Evolutionary conservation across 352 stramenopile species (phyloP).

Genomic region (Pythium vanterpoolii): DNA sequence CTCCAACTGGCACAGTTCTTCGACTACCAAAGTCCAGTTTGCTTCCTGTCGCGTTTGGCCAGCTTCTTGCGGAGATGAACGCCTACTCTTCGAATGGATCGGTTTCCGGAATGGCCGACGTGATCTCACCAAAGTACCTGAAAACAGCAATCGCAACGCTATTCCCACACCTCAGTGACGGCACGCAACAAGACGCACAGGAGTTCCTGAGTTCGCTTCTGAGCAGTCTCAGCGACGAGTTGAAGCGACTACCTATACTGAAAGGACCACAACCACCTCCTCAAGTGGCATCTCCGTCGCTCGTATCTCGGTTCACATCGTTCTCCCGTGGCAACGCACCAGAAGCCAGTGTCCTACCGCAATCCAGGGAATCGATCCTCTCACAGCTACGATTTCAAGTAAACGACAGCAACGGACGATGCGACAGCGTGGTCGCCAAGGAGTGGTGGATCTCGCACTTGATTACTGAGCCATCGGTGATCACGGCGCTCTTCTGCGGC

Average conservation of each 20-base stretch:
- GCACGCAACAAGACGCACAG: constrained; percentile 95
- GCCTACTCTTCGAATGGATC: constrained; percentile 24
- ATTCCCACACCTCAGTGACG: constrained; percentile 88
- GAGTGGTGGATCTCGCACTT: constrained; percentile 98
- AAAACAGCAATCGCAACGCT: constrained; percentile 72
- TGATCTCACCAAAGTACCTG: constrained; percentile 67
- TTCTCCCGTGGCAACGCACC: neutral
- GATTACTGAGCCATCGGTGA: constrained; percentile 91
- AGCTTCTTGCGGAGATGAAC: constrained; percentile 67
- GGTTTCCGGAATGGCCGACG: constrained; percentile 26
- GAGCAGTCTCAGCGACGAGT: constrained; percentile 91
- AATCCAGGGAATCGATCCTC: neutral
- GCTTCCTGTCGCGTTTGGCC: constrained; percentile 63
- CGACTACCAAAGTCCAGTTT: constrained; percentile 32
- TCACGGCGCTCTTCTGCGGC: constrained; percentile 94
- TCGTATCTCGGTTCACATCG: constrained; percentile 15
- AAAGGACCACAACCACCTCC: neutral
- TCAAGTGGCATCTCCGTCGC: neutral
- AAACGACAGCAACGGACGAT: constrained; percentile 90
- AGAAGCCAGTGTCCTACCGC: neutral
- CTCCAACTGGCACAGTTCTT: constrained; percentile 28
- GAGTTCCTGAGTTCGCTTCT: constrained; percentile 93
- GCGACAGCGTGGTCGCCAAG: constrained; percentile 91
- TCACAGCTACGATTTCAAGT: constrained; percentile 53
- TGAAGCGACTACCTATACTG: constrained; percentile 74